Conservation (phyloP, 1,284 basidiomycete genomes). For the Mycena sp. region DNA sequence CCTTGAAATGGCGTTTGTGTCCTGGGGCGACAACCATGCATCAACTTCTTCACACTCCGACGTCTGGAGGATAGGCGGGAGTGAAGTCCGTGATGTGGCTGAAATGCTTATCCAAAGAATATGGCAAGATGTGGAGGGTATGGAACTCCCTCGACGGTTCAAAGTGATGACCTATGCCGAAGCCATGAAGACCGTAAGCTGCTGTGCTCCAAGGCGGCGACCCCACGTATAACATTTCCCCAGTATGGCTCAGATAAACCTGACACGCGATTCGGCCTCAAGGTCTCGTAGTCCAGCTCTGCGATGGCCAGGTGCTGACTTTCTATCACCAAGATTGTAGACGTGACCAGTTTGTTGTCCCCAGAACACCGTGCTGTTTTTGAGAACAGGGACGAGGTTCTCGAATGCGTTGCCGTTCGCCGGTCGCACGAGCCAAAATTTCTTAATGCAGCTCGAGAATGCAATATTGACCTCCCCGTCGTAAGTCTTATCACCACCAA, state of each 20-base stretch:
- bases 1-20: slow-evolving; percentile 95
- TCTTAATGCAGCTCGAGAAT: slow-evolving; percentile 52
- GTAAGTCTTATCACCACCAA: slow-evolving; percentile 40
- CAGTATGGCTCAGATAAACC: slow-evolving; percentile 97
- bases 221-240: slow-evolving; percentile 27
- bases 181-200: slow-evolving; percentile 83
- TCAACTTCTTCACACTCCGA: slow-evolving; percentile 21
- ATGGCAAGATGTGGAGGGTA: slow-evolving; percentile 74
- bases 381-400: slow-evolving; percentile 50
- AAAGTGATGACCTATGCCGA: slow-evolving; percentile 86
- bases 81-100: slow-evolving; percentile 79
- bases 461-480: slow-evolving; percentile 43
- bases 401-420: slow-evolving; percentile 69
- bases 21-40: slow-evolving; percentile 64
- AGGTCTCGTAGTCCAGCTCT: slow-evolving; percentile 57
- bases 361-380: slow-evolving; percentile 47
- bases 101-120: slow-evolving; percentile 78
- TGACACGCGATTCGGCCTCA: slow-evolving; percentile 87
- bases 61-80: slow-evolving; percentile 86
- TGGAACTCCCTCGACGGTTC: slow-evolving; percentile 70
- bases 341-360: slow-evolving; percentile 59
- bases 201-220: slow-evolving; percentile 17
- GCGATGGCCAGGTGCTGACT: slow-evolving; percentile 23
- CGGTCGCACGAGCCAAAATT: slow-evolving; percentile 50
- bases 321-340: slow-evolving; percentile 53